A percentile compares a stretch with the other conserved stretches of the same genome.
Evolutionary conservation across 805 yeast species (phyloP).

Genomic region (Barnettozyma vustinii): DNA sequence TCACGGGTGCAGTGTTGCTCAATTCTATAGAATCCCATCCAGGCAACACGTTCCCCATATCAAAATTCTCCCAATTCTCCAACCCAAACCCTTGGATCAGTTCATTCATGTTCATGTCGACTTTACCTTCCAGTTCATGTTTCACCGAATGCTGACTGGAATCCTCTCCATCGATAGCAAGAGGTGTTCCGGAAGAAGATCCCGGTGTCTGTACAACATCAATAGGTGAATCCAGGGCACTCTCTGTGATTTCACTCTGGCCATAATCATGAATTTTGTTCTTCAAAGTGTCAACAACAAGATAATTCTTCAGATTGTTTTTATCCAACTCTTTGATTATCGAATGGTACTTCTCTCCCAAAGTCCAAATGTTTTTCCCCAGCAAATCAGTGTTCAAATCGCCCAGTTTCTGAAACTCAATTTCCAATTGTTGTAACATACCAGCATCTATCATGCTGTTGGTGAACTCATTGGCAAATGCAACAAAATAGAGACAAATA

Average conservation of each 20-base stretch:
- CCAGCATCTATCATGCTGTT: conserved; percentile 3
- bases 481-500: conserved; percentile 29
- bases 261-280: conserved; percentile 15
- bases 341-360: conserved; percentile 11
- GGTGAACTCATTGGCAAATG: conserved; percentile 25
- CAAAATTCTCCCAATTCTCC: conserved; percentile 10
- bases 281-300: conserved; percentile 8
- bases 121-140: background rate
- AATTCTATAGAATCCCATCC: conserved; percentile 7
- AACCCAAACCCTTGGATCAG: conserved; percentile 8
- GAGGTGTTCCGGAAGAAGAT: background rate
- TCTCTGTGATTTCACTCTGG: conserved; percentile 9
- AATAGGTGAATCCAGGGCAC: background rate
- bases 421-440: conserved; percentile 1
- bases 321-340: conserved; percentile 7
- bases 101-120: conserved; percentile 4
- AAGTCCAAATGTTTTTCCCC: conserved; percentile 7
- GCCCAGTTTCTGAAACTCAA: conserved; percentile 6
- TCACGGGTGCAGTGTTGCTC: background rate
- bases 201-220: background rate
- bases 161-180: background rate
- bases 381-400: conserved; percentile 7
- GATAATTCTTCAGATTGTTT: conserved; percentile 8
- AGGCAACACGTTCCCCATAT: conserved; percentile 9
- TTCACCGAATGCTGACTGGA: background rate